These are phyloP conservation scores for Knoxia roxburghii DNA, from an alignment of 257 asterid species.

Conservation along the genomic window DNA sequence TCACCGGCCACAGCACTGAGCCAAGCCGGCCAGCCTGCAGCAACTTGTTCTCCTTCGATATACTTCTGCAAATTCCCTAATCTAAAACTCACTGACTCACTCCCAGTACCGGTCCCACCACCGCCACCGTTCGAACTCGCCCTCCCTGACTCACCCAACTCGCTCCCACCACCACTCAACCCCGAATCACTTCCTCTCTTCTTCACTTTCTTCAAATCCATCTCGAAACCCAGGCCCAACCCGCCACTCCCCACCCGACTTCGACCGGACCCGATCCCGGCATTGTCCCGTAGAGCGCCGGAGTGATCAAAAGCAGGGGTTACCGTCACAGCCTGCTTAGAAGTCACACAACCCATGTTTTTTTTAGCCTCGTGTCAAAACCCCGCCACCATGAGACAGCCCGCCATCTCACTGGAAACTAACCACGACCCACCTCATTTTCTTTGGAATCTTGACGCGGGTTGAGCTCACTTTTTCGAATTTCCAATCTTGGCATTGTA, in stretches of 20 bases:
- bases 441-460: constrained; percentile 41
- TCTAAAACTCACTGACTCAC: constrained; percentile 84
- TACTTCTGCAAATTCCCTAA: constrained; percentile 76
- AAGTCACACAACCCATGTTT: constrained; percentile 84
- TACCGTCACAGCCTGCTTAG: constrained; percentile 73
- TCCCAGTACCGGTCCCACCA: constrained; percentile 38
- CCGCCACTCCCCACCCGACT: constrained; percentile 60
- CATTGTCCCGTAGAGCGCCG: constrained; percentile 44
- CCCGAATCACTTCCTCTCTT: constrained; percentile 56
- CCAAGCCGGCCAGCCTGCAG: constrained; percentile 99
- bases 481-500: constrained; percentile 3
- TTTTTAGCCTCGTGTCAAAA: constrained; percentile 25
- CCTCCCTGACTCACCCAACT: constrained; percentile 77
- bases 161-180: constrained; percentile 57
- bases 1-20: constrained; percentile 91
- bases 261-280: constrained; percentile 57
- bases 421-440: constrained; percentile 38
- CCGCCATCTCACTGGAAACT: constrained; percentile 10
- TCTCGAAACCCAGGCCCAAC: constrained; percentile 60
- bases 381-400: constrained; percentile 6
- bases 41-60: constrained; percentile 83
- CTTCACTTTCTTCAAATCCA: constrained; percentile 86
- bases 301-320: constrained; percentile 84
- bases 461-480: constrained; percentile 26
- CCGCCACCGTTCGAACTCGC: constrained; percentile 58